phyloP scores from a whole-genome alignment of 106 monocot species.

The Dendrobium catenatum region DNA sequence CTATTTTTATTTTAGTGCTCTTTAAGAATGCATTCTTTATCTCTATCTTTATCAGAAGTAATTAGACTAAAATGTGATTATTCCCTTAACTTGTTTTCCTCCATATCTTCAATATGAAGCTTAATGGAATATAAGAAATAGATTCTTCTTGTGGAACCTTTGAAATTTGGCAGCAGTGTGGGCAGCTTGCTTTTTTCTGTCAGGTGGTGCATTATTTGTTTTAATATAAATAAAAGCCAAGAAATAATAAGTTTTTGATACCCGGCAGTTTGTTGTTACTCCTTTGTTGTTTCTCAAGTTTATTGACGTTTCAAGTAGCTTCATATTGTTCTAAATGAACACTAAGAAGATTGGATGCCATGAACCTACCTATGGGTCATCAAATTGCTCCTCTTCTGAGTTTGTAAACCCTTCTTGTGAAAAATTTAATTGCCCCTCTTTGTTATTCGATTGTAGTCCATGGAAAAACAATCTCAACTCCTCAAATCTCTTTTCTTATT shows the following conservation, averaged over 20 bases:
- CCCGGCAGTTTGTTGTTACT: background rate
- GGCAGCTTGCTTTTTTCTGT: background rate
- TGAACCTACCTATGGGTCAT: conserved; percentile 1
- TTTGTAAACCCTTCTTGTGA: background rate
- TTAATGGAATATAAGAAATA: conserved; percentile 4
- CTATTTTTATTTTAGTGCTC: background rate
- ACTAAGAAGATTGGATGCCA: conserved; percentile 1
- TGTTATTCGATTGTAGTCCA: conserved; percentile 1
- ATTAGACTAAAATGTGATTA: background rate
- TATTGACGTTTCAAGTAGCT: background rate
- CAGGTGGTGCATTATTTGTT: background rate
- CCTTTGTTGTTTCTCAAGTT: background rate
- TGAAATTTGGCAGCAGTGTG: conserved; percentile 6
- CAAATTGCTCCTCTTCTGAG: background rate
- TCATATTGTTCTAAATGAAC: conserved; percentile 5
- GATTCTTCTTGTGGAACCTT: conserved; percentile 6
- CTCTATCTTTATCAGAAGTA: background rate
- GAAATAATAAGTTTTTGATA: background rate
- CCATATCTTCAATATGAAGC: background rate
- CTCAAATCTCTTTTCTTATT: background rate
- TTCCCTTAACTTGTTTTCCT: background rate
- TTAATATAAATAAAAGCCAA: background rate
- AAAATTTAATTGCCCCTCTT: background rate
- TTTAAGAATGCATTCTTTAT: background rate
- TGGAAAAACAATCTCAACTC: background rate